A percentile compares a stretch with the other conserved stretches of the same genome.
phyloP scores from a whole-genome alignment of 1,284 basidiomycete species.

The Exobasidium cylindrosporum region DNA sequence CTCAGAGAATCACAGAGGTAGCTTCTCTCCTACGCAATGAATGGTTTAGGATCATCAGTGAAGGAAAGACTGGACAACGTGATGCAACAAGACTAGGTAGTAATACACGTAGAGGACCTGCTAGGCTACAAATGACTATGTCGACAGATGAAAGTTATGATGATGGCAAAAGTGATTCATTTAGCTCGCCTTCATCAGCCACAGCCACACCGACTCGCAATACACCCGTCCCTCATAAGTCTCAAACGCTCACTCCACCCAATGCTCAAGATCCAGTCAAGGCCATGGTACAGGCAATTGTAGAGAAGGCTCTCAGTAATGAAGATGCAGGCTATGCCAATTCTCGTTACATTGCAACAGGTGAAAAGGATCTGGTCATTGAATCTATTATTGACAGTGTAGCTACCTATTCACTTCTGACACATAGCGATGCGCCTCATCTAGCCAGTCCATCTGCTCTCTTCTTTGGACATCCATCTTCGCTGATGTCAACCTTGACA shows the following conservation, averaged over 20 bases:
- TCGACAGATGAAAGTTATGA: neutral
- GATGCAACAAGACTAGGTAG: neutral
- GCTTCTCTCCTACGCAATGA: constrained; percentile 29
- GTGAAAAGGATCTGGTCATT: constrained; percentile 29
- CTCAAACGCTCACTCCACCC: constrained; percentile 16
- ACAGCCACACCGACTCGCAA: constrained; percentile 25
- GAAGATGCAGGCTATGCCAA: neutral
- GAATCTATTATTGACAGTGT: constrained; percentile 40
- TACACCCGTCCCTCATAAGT: neutral
- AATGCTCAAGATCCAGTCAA: constrained; percentile 31
- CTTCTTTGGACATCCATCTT: constrained; percentile 23
- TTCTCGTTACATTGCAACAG: constrained; percentile 25
- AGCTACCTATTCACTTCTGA: constrained; percentile 40
- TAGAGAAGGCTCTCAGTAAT: constrained; percentile 14
- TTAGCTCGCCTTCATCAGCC: constrained; percentile 21
- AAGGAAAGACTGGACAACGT: neutral
- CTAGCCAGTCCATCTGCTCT: constrained; percentile 22
- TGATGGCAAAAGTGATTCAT: neutral
- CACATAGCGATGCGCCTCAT: constrained; percentile 21
- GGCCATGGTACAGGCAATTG: constrained; percentile 31
- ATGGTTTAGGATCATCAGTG: constrained; percentile 17
- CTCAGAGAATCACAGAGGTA: constrained; percentile 27
- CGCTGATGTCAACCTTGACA: neutral
- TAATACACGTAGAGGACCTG: neutral
- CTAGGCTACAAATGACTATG: neutral